These are phyloP conservation scores for Trichoderma endophyticum DNA, from an alignment of 2,329 filamentous ascomycete species.

Conservation along the genomic window DNA sequence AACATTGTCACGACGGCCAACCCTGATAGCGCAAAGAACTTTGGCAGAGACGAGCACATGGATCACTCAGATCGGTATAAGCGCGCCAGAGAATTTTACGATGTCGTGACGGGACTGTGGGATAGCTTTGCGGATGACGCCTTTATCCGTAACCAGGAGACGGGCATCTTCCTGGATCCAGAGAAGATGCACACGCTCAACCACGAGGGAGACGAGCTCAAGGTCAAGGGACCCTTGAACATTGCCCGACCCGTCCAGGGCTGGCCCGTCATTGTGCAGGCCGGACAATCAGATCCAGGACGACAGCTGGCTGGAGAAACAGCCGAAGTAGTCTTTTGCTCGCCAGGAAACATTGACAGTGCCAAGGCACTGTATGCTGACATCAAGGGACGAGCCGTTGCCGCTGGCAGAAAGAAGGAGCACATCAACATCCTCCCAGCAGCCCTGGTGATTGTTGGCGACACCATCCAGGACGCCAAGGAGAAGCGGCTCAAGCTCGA, in stretches of 20 bases:
- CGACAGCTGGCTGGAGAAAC: slow-evolving; percentile 51
- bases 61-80: slow-evolving; percentile 49
- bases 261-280: slow-evolving; percentile 55
- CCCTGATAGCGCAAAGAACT: slow-evolving; percentile 51
- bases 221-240: slow-evolving; percentile 48
- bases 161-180: slow-evolving; percentile 48
- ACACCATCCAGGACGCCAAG: slow-evolving; percentile 47
- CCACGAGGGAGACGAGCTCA: slow-evolving; percentile 41
- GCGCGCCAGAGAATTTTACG: slow-evolving; percentile 50
- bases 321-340: slow-evolving; percentile 52
- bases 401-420: slow-evolving; percentile 43
- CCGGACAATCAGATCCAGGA: slow-evolving; percentile 51
- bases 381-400: slow-evolving; percentile 46
- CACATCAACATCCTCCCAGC: slow-evolving; percentile 52
- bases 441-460: slow-evolving; percentile 48
- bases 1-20: slow-evolving; percentile 54
- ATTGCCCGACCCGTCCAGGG: slow-evolving; percentile 52
- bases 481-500: slow-evolving; percentile 48
- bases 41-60: slow-evolving; percentile 48
- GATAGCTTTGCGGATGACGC: slow-evolving; percentile 56
- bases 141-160: slow-evolving; percentile 46
- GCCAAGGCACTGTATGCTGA: slow-evolving; percentile 50
- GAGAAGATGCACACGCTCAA: slow-evolving; percentile 51
- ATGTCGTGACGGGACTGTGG: slow-evolving; percentile 52
- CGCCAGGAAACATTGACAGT: slow-evolving; percentile 42